Base-by-base conservation (phyloP, 768 basidiomycete species). In the Podaxis mareebaensis region DNA sequence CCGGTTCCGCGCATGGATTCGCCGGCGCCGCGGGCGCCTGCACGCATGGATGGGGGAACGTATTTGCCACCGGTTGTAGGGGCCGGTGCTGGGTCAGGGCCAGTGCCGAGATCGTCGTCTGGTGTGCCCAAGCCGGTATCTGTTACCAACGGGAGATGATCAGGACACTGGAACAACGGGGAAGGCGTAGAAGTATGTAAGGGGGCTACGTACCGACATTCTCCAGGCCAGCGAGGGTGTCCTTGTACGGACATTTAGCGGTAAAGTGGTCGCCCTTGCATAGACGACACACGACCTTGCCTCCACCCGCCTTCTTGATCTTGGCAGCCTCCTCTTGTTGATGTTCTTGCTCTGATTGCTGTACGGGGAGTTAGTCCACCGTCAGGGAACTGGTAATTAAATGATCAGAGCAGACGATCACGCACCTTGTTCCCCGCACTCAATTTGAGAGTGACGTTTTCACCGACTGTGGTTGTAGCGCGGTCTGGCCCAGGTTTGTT, bases 241-340 rank as follows among this genome's bases (percentile, higher is more conserved):
- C 95, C 78, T 95, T 97, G 84, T 95, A 96, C 5, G 97, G 97
- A 83, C 97, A 99, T 76, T 96, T 95, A 66, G 95, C 92, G 13
- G 97, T 99, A 77, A 96, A 99, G 79, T 99, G 97, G 67, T 91
- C 92, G 58, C 96, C 97, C 73, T 96, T 93, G 80, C 97, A 99
- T 60, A 97, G 79, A 67, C 97, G 85, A 83, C 97, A 99, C 49
- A 83, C 77, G 66, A 99, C 92, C 72, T 95, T 95, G 72, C 94
- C 94, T 22, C 87, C 88, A 64, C 93, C 94, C 1, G 88, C 85
- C 60, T 86, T 86, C 15, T 83, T 83, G 57, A 91, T 84, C 75
- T 93, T 93, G 67, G 88, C 72, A 51, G 78, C 73, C 62, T 91
- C 86, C 69, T 91, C 90, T 11, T 83, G 81, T 7, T 85, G 78